Evolutionary conservation across 805 yeast genomes (phyloP).

Genomic region (Hanseniaspora vineae): DNA sequence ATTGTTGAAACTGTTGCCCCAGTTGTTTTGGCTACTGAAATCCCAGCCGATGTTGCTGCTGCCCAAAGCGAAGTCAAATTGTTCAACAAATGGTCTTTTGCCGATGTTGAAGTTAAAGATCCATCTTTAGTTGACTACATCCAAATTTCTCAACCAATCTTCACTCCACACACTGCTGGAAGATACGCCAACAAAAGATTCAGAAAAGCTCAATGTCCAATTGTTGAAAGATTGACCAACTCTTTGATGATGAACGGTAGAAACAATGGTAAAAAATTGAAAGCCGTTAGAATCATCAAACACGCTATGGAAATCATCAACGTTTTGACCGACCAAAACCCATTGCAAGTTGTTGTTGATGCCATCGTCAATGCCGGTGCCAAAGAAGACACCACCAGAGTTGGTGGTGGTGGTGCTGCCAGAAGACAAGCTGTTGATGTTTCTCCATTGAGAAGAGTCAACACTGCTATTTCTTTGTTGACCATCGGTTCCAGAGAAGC

Average conservation of each 20-base stretch:
- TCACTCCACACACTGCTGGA: constrained; percentile 98
- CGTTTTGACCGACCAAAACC: constrained; percentile 98
- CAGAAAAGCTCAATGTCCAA: constrained; percentile 99
- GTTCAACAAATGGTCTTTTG: constrained; percentile 99
- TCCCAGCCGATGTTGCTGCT: constrained; percentile 92
- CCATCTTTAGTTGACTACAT: constrained; percentile 97
- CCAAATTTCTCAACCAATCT: constrained; percentile 95
- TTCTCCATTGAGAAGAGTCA: constrained; percentile 99
- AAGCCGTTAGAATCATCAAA: constrained; percentile 99
- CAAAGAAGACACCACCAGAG: constrained; percentile 99
- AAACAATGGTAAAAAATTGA: constrained; percentile 99
- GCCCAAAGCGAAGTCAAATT: constrained; percentile 94
- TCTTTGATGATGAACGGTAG: constrained; percentile 99
- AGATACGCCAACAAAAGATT: constrained; percentile 99
- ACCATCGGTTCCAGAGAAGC: constrained; percentile 99
- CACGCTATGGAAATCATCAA: constrained; percentile 97
- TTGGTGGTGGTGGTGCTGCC: constrained; percentile 99
- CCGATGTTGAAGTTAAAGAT: constrained; percentile 95
- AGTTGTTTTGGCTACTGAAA: constrained; percentile 82
- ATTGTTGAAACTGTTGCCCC: constrained; percentile 67
- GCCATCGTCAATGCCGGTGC: constrained; percentile 99
- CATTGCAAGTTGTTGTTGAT: constrained; percentile 97
- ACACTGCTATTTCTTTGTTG: constrained; percentile 96
- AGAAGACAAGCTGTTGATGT: constrained; percentile 99
- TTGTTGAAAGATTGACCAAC: constrained; percentile 98